These are phyloP conservation scores for Pulveroboletus sp. DNA, from an alignment of 768 basidiomycete species.

Conservation along the genomic window DNA sequence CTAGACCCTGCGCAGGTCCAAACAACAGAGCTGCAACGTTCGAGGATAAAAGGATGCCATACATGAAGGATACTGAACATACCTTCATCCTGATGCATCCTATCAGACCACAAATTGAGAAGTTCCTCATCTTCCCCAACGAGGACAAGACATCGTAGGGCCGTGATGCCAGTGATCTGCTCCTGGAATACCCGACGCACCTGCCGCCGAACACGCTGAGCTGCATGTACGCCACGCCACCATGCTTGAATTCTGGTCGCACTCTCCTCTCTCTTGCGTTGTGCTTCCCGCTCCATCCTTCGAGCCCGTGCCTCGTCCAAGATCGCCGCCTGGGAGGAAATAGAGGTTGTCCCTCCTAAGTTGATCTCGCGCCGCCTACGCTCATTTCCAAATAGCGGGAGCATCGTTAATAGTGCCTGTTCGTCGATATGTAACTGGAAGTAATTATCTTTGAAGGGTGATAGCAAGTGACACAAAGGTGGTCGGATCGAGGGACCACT, in stretches of 20 bases:
- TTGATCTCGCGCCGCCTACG: slow-evolving; percentile 61
- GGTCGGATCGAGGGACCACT: not conserved
- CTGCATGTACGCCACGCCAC: slow-evolving; percentile 55
- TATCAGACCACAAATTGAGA: slow-evolving; percentile 32
- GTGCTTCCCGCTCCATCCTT: slow-evolving; percentile 52
- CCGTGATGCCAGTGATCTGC: slow-evolving; percentile 50
- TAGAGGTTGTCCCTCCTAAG: slow-evolving; percentile 59
- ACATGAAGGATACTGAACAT: not conserved
- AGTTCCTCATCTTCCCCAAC: slow-evolving; percentile 40
- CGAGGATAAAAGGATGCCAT: slow-evolving; percentile 1
- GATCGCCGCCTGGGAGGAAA: slow-evolving; percentile 50
- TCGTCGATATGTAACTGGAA: not conserved
- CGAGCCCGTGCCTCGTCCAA: slow-evolving; percentile 58
- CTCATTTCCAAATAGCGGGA: slow-evolving; percentile 49
- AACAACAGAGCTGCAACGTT: slow-evolving; percentile 36
- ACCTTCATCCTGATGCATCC: slow-evolving; percentile 20
- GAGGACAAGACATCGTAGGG: slow-evolving; percentile 61
- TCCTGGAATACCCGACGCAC: slow-evolving; percentile 47
- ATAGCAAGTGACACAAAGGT: not conserved
- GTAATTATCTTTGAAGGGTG: not conserved
- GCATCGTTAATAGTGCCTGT: slow-evolving; percentile 18
- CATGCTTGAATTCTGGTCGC: slow-evolving; percentile 62
- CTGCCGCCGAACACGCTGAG: slow-evolving; percentile 37
- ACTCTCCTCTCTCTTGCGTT: slow-evolving; percentile 51
- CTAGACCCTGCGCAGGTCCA: slow-evolving; percentile 33